A percentile compares a stretch with the other conserved stretches of the same genome.
These are phyloP conservation scores for Ogataea nitratoaversa DNA, from an alignment of 805 yeast species.

Conservation along the genomic window DNA sequence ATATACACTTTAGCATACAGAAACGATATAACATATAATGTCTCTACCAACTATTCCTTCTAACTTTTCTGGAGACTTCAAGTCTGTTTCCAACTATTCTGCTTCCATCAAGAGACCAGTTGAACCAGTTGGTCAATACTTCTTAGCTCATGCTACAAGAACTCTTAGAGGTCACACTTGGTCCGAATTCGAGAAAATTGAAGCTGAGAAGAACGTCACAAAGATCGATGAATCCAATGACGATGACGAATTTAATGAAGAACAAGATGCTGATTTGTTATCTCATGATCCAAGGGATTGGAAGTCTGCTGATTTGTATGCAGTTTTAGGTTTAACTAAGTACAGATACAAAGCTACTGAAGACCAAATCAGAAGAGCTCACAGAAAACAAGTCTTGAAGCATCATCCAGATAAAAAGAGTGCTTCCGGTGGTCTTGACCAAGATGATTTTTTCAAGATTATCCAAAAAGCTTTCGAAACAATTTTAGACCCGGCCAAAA, in stretches of 20 bases:
- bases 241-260: constrained; percentile 72
- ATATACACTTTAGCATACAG: no score
- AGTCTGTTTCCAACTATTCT: constrained; percentile 46
- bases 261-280: constrained; percentile 64
- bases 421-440: constrained; percentile 80
- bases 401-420: constrained; percentile 99
- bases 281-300: constrained; percentile 96
- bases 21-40: constrained; percentile 23
- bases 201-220: constrained; percentile 83
- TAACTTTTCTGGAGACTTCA: constrained; percentile 44
- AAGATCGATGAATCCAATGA: constrained; percentile 58
- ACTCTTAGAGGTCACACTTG: constrained; percentile 95
- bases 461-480: constrained; percentile 95
- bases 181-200: constrained; percentile 93
- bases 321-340: constrained; percentile 89
- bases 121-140: constrained; percentile 96
- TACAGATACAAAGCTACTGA: constrained; percentile 88
- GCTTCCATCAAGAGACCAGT: constrained; percentile 72
- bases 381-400: constrained; percentile 91
- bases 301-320: constrained; percentile 95
- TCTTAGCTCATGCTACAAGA: constrained; percentile 95
- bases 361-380: constrained; percentile 92
- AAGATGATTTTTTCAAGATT: constrained; percentile 96
- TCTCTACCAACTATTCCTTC: constrained; percentile 52
- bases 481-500: constrained; percentile 77